Base-by-base conservation (phyloP, 441 rosid species). In the Euphorbia celastroides region DNA sequence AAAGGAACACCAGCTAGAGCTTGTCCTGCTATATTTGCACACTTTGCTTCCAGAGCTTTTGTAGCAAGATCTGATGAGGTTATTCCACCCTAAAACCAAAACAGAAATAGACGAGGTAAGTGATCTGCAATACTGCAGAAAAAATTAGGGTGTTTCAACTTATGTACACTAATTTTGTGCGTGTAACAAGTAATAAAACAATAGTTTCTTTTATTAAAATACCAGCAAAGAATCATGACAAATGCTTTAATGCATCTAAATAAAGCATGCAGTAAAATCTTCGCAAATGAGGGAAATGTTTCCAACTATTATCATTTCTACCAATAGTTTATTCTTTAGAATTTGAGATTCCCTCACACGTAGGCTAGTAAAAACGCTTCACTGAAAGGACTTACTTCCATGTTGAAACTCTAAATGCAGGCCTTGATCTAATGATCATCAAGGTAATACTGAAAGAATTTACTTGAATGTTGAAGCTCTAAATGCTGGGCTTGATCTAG, bases 61-160 rank as follows among this genome's bases (percentile, higher is more conserved):
- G 99, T 93, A 36, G 96, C 99, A 22, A 87, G 88, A 81, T 93
- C 99, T 42, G 99, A 93, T 63, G 99, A 93, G 23, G 99, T 93
- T 60, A 91, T 93, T 75, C 99, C 99, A 67, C 99, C 99, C 97
- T 93, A 64, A 30, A 63, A 48, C 58, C 60, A 16, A 56, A 54
- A 78, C 74, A 16, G 72, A 57, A 7, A 6, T 38, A 51, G 22
- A 51, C 26, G 26, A 51, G 56, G 12, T 51, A 59, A 55, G 26
- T 55, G 31, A 55, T 55, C 58, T 31, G 26, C 8, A 55, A 55
- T 55, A 55, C 58, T 55, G 58, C 58, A 25, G 31, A 51, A 55
- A 55, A 31, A 12, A 55, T 11, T 23, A 2, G 58, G 27, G 56
- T 20, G 17, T 38, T 38, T 14, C 7, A 14, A 38, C 44, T 38